Conservation (phyloP, 208 protist species). For the Acanthamoeba lugdunensis region DNA sequence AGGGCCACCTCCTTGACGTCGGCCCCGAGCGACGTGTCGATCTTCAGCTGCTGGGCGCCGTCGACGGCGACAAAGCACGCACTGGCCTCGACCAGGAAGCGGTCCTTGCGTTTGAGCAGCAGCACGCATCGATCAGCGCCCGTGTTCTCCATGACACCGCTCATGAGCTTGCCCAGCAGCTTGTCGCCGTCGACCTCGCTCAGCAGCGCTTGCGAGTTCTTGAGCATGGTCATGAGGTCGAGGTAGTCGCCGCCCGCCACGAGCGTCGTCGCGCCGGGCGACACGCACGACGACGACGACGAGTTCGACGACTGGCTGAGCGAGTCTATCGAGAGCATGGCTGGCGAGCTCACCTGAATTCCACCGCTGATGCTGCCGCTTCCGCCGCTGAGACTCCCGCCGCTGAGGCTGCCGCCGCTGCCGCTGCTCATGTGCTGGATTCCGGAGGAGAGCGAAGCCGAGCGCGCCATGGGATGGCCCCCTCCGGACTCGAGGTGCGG, state of each 20-base stretch:
- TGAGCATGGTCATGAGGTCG: not conserved
- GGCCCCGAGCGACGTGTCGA: not conserved
- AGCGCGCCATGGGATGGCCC: too few species aligned
- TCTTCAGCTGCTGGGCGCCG: not conserved
- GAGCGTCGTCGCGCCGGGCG: not conserved
- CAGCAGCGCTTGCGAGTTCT: slow-evolving; percentile 26
- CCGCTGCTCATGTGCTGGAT: too few species aligned
- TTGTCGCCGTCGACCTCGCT: slow-evolving; percentile 52
- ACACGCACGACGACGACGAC: not conserved
- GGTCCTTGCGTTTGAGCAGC: not conserved
- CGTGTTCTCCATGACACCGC: slow-evolving; percentile 45
- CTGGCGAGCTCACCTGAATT: too few species aligned
- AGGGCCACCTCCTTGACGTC: not conserved
- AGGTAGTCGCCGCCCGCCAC: not conserved
- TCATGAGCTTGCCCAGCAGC: slow-evolving; percentile 56
- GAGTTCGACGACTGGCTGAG: not conserved
- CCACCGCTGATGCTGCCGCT: too few species aligned
- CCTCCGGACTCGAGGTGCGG: too few species aligned
- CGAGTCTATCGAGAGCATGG: not conserved
- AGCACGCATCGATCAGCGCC: slow-evolving; percentile 12
- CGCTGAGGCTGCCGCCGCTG: too few species aligned
- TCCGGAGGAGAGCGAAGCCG: not conserved
- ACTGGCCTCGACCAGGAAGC: not conserved
- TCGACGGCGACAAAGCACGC: not conserved
- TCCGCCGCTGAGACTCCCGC: not conserved